Evolutionary conservation across 805 yeast genomes (phyloP).

Genomic region (Henningerozyma blattae): DNA sequence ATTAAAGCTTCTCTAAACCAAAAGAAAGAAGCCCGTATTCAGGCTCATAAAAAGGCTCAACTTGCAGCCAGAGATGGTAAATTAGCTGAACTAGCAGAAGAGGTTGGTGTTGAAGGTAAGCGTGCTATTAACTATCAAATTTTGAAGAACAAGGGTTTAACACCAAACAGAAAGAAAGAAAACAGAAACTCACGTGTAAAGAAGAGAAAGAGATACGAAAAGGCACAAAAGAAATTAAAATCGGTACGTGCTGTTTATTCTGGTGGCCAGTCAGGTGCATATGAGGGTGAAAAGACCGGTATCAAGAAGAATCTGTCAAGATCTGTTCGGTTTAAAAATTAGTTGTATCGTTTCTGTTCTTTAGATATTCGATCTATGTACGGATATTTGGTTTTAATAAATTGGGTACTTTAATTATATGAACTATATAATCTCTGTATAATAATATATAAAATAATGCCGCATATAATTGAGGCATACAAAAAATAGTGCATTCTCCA

Average conservation of each 20-base stretch:
- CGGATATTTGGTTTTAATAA: too few relatives aligned
- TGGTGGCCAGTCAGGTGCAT: constrained; percentile 57
- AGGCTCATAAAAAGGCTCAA: constrained; percentile 59
- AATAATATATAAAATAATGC: background rate
- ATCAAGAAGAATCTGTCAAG: constrained; percentile 88
- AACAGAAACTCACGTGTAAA: constrained; percentile 93
- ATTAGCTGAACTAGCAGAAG: constrained; percentile 55
- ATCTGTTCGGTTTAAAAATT: constrained; percentile 54
- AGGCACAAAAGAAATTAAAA: constrained; percentile 86
- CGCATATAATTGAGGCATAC: background rate
- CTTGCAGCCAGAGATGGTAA: constrained; percentile 78
- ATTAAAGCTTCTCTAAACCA: constrained; percentile 36
- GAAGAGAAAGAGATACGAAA: constrained; percentile 94
- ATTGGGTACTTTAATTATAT: too few relatives aligned
- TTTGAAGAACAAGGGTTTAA: constrained; percentile 89
- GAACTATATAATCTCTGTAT: too few relatives aligned
- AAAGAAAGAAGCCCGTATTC: constrained; percentile 42
- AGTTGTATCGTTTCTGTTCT: too few relatives aligned
- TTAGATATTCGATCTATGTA: too few relatives aligned
- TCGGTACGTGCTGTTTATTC: constrained; percentile 85
- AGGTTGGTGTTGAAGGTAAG: constrained; percentile 67
- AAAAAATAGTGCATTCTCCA: too few relatives aligned
- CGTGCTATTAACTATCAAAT: constrained; percentile 93
- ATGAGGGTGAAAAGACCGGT: constrained; percentile 94
- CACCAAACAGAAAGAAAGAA: constrained; percentile 87